These are phyloP conservation scores for Thielaviopsis cerberus DNA, from an alignment of 2,329 filamentous ascomycete genomes.

Conservation along the genomic window DNA sequence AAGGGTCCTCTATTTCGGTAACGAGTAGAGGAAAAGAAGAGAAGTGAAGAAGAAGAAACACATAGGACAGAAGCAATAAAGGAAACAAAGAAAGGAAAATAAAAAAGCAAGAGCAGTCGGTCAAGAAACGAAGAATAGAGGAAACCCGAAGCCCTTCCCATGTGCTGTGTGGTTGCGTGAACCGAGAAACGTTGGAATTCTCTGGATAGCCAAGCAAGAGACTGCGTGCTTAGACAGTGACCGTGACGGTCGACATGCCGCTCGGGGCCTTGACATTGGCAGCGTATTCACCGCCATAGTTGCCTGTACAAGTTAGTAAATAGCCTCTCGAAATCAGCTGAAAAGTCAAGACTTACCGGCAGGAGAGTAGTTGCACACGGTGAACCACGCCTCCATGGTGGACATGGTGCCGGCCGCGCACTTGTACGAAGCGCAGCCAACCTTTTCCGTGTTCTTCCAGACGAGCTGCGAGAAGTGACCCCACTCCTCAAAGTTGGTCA, in stretches of 20 bases:
- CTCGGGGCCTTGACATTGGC: constrained; percentile 28
- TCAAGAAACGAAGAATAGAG: not conserved
- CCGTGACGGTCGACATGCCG: constrained; percentile 14
- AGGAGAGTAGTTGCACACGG: constrained; percentile 73
- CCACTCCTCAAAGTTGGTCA: constrained; percentile 43
- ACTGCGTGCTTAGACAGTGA: constrained; percentile 16
- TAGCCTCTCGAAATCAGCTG: not conserved
- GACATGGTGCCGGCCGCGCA: constrained; percentile 32
- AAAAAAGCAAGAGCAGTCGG: not conserved
- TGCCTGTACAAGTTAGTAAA: constrained; percentile 23
- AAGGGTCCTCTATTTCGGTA: not conserved
- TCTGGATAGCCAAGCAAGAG: not conserved
- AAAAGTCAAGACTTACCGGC: constrained; percentile 40
- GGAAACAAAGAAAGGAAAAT: not conserved
- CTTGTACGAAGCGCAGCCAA: constrained; percentile 49
- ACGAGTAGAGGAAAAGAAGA: not conserved
- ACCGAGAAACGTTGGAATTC: not conserved
- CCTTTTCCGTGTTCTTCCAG: constrained; percentile 22
- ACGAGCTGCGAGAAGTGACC: constrained; percentile 34
- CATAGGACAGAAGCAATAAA: not conserved
- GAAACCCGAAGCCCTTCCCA: not conserved
- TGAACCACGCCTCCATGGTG: constrained; percentile 45
- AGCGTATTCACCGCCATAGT: constrained; percentile 32
- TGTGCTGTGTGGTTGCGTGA: not conserved
- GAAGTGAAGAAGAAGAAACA: not conserved